Percentiles rank a stretch among this genome's conserved stretches.
Conservation (phyloP, 2,329 filamentous ascomycete genomes). For the Aspergillus sp. region DNA sequence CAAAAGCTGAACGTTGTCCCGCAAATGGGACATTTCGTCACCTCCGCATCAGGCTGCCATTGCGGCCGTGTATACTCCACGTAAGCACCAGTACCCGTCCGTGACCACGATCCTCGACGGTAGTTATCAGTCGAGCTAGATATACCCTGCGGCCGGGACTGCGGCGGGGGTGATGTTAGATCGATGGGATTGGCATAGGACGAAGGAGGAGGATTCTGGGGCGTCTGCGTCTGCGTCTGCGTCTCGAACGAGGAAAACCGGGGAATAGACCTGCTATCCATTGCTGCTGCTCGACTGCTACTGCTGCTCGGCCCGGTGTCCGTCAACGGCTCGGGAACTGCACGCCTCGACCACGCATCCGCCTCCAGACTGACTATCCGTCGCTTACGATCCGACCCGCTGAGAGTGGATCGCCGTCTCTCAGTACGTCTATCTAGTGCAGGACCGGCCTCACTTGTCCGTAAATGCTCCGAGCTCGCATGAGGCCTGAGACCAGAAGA, state of each 20-base stretch:
- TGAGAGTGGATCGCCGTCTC: conserved; percentile 25
- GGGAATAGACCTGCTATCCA: conserved; percentile 30
- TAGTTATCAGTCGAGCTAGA: conserved; percentile 4
- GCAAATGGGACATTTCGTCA: conserved; percentile 78
- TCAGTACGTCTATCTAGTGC: conserved; percentile 19
- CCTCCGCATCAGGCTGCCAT: conserved; percentile 89
- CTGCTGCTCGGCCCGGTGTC: conserved; percentile 20
- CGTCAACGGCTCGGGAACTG: conserved; percentile 13
- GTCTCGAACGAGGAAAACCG: conserved; percentile 17
- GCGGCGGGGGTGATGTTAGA: conserved; percentile 34
- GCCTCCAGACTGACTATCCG: conserved; percentile 42
- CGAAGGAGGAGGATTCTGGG: conserved; percentile 17
- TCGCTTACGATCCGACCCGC: conserved; percentile 44
- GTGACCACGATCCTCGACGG: conserved; percentile 20
- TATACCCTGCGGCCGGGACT: conserved; percentile 6
- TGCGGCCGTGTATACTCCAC: conserved; percentile 63
- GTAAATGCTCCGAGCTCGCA: conserved; percentile 20
- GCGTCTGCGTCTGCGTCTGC: conserved; percentile 12
- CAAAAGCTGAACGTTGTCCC: conserved; percentile 76
- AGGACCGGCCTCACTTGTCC: conserved; percentile 21
- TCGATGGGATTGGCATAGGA: conserved; percentile 39
- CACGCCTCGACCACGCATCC: conserved; percentile 26
- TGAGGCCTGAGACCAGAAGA: conserved; percentile 15
- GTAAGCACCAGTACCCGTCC: conserved; percentile 19
- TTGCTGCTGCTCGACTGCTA: conserved; percentile 15